Conservation (phyloP, 2,329 filamentous ascomycete species). For the Fusarium neocosmosporiellum region DNA sequence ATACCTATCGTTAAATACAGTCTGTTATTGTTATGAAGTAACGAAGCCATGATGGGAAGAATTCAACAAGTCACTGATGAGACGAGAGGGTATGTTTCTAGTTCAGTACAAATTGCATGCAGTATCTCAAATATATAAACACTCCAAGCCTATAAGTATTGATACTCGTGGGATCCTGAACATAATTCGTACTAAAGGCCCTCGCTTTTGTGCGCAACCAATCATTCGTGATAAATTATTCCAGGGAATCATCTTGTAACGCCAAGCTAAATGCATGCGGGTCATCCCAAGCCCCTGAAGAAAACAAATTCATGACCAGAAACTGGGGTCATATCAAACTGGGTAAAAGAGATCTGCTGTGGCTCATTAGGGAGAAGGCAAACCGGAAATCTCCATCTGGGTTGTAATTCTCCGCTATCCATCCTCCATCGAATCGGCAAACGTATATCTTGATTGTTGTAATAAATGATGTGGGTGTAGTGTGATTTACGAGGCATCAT, state of each 20-base stretch:
- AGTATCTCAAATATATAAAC: constrained; percentile 19
- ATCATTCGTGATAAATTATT: constrained; percentile 8
- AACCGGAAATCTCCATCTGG: background rate
- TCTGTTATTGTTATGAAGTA: background rate
- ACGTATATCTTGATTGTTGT: constrained; percentile 1
- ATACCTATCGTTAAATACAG: too few relatives aligned
- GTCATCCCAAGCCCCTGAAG: constrained; percentile 13
- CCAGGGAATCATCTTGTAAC: constrained; percentile 37
- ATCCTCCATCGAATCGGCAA: constrained; percentile 7
- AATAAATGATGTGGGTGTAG: background rate
- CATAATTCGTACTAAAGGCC: background rate
- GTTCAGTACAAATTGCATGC: background rate
- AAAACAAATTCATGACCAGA: constrained; percentile 10
- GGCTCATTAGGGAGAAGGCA: background rate
- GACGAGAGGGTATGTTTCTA: background rate
- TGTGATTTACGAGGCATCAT: constrained; percentile 1
- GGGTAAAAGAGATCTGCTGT: background rate
- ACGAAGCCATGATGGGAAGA: background rate
- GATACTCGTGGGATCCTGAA: constrained; percentile 1
- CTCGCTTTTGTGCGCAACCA: constrained; percentile 3
- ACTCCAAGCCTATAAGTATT: background rate
- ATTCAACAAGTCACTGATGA: background rate
- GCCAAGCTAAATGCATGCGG: constrained; percentile 38
- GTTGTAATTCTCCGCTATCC: background rate
- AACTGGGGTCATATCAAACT: constrained; percentile 1